These are phyloP conservation scores for Begonia fuchsioides DNA, from an alignment of 306 rosid genomes.

Conservation along the genomic window DNA sequence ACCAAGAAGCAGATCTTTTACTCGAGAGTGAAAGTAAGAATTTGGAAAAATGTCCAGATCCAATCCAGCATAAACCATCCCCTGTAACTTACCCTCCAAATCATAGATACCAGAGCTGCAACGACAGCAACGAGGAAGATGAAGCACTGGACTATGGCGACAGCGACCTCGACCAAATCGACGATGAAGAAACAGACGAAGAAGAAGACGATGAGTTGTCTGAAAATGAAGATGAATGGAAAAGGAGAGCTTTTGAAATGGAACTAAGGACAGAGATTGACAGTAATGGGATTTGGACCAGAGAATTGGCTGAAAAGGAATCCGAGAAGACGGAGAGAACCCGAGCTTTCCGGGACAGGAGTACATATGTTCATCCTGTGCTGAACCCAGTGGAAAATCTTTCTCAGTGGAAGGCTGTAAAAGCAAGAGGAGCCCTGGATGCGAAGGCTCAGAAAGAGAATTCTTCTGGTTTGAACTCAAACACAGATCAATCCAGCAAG, in stretches of 20 bases:
- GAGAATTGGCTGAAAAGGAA: slow-evolving; percentile 3
- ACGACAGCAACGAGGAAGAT: slow-evolving; percentile 63
- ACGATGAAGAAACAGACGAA: background rate
- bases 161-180: slow-evolving; percentile 25
- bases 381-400: slow-evolving; percentile 80
- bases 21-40: no score
- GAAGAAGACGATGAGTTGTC: slow-evolving; percentile 1
- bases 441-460: slow-evolving; percentile 57
- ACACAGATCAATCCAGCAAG: slow-evolving; percentile 25
- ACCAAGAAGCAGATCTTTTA: slow-evolving; percentile 14
- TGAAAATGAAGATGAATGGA: slow-evolving; percentile 1
- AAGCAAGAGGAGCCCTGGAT: slow-evolving; percentile 29
- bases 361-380: slow-evolving; percentile 68
- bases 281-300: slow-evolving; percentile 2
- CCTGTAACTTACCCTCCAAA: slow-evolving; percentile 48
- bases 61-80: slow-evolving; percentile 32
- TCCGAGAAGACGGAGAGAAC: no score
- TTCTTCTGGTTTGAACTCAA: slow-evolving; percentile 18
- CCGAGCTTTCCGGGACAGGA: slow-evolving; percentile 22
- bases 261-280: slow-evolving; percentile 27
- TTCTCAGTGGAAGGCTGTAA: slow-evolving; percentile 67
- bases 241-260: slow-evolving; percentile 9
- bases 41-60: slow-evolving; percentile 4
- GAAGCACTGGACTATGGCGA: slow-evolving; percentile 29
- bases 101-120: slow-evolving; percentile 60